Conservation (phyloP, 768 basidiomycete species). For the Favolaschia claudopus region DNA sequence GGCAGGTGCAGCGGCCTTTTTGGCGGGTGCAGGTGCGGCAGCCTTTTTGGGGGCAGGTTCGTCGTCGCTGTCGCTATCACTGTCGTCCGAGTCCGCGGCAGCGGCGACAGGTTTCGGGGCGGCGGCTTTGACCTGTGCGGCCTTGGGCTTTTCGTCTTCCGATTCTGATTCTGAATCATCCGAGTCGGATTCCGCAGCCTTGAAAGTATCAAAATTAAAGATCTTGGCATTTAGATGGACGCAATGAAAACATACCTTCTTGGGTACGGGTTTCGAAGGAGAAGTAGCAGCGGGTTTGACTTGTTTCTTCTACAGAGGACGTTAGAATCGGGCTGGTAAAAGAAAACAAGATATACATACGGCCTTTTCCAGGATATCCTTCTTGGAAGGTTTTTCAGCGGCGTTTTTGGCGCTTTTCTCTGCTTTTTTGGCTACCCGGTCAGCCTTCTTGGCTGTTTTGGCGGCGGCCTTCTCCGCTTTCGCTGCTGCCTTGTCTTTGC, state of each 20-base stretch:
- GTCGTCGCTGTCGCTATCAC: slow-evolving; percentile 41
- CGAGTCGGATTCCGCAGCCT: too few relatives aligned
- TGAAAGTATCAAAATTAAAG: too few relatives aligned
- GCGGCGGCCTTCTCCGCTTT: slow-evolving; percentile 35
- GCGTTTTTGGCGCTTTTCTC: slow-evolving; percentile 51
- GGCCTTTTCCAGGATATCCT: too few relatives aligned
- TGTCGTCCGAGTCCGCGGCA: too few relatives aligned
- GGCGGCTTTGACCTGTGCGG: slow-evolving; percentile 54
- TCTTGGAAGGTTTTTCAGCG: too few relatives aligned
- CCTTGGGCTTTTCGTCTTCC: slow-evolving; percentile 67
- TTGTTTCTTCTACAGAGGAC: slow-evolving; percentile 20
- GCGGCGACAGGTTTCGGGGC: slow-evolving; percentile 43
- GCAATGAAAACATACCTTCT: slow-evolving; percentile 27
- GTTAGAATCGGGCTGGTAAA: not conserved
- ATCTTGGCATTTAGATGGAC: too few relatives aligned
- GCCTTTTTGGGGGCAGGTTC: slow-evolving; percentile 27
- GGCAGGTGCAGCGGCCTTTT: slow-evolving; percentile 1
- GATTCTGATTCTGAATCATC: slow-evolving; percentile 56
- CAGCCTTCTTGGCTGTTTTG: too few relatives aligned
- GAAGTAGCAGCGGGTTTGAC: slow-evolving; percentile 3
- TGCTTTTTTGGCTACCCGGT: slow-evolving; percentile 23
- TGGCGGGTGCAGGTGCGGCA: slow-evolving; percentile 15
- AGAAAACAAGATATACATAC: slow-evolving; percentile 7
- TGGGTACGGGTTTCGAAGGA: slow-evolving; percentile 22
- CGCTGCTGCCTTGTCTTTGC: too few relatives aligned